Conservation (phyloP, 2,329 filamentous ascomycete species). For the Cadophora sp. region DNA sequence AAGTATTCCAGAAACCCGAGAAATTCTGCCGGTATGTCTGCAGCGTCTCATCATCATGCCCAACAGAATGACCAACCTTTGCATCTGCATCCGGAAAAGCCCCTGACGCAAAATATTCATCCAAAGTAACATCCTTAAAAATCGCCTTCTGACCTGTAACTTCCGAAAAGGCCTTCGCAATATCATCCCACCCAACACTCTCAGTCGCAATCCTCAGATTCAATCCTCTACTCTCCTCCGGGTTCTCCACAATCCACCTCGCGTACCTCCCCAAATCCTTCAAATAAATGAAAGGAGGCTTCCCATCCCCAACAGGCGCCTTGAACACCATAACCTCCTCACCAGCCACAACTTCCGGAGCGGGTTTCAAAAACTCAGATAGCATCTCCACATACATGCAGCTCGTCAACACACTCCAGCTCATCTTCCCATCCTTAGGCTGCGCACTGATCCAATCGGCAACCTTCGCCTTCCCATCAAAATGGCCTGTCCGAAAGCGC, state of each 20-base stretch:
- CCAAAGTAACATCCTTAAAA: slow-evolving; percentile 31
- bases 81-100: slow-evolving; percentile 28
- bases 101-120: slow-evolving; percentile 31
- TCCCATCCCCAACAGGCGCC: slow-evolving; percentile 32
- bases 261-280: slow-evolving; percentile 39
- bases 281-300: slow-evolving; percentile 36
- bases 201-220: slow-evolving; percentile 39
- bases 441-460: slow-evolving; percentile 35
- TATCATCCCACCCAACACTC: slow-evolving; percentile 32
- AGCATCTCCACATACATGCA: slow-evolving; percentile 44
- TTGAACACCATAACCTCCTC: slow-evolving; percentile 25
- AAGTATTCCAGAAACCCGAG: slow-evolving; percentile 35
- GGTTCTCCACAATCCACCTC: slow-evolving; percentile 40
- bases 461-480: slow-evolving; percentile 48
- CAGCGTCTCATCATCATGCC: slow-evolving; percentile 30
- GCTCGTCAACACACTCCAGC: slow-evolving; percentile 40
- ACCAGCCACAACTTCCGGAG: slow-evolving; percentile 22
- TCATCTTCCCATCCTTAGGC: slow-evolving; percentile 30
- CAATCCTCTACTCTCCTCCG: slow-evolving; percentile 33
- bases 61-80: slow-evolving; percentile 31
- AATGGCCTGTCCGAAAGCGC: slow-evolving; percentile 47
- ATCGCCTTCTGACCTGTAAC: slow-evolving; percentile 32
- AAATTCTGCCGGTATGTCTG: slow-evolving; percentile 35
- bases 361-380: slow-evolving; percentile 33
- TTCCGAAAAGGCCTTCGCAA: slow-evolving; percentile 30